These are phyloP conservation scores for Sporothrix humicola DNA, from an alignment of 2,329 filamentous ascomycete species.

Conservation along the genomic window DNA sequence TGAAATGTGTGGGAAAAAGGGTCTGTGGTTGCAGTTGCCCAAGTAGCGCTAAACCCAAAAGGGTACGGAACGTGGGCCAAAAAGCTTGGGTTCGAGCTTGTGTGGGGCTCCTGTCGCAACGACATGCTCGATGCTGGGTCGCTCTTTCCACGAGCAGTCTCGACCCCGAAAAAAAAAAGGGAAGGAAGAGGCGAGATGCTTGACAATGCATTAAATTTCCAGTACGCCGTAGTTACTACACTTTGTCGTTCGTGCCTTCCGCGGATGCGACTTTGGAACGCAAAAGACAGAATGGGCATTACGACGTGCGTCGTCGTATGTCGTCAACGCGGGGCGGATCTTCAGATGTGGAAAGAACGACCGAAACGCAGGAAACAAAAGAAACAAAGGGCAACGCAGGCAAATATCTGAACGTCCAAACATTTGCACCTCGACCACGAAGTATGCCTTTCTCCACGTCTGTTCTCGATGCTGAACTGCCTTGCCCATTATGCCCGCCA, in stretches of 20 bases:
- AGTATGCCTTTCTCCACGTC: neutral
- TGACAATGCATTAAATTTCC: neutral
- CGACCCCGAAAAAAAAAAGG: slow-evolving; percentile 2
- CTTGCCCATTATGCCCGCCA: neutral
- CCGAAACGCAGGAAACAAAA: slow-evolving; percentile 15
- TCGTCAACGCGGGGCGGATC: slow-evolving; percentile 17
- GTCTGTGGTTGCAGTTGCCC: neutral
- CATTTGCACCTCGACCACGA: neutral
- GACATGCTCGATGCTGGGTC: neutral
- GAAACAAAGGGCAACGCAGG: slow-evolving; percentile 3
- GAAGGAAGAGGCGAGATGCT: neutral
- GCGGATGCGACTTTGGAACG: neutral
- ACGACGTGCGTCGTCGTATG: slow-evolving; percentile 7
- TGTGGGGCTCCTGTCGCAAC: neutral
- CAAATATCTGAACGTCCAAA: slow-evolving; percentile 9
- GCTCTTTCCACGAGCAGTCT: slow-evolving; percentile 10
- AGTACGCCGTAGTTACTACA: neutral
- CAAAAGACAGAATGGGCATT: neutral
- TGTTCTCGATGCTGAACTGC: slow-evolving; percentile 8
- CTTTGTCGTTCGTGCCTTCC: slow-evolving; percentile 5
- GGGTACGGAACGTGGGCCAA: neutral
- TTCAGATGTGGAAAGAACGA: slow-evolving; percentile 1
- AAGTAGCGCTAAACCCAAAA: slow-evolving; percentile 4
- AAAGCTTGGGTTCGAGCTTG: slow-evolving; percentile 17
- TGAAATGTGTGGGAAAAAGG: slow-evolving; percentile 8